Percentiles rank a stretch among this genome's conserved stretches.
Conservation (phyloP, 805 yeast genomes). For the Yarrowia sp. region DNA sequence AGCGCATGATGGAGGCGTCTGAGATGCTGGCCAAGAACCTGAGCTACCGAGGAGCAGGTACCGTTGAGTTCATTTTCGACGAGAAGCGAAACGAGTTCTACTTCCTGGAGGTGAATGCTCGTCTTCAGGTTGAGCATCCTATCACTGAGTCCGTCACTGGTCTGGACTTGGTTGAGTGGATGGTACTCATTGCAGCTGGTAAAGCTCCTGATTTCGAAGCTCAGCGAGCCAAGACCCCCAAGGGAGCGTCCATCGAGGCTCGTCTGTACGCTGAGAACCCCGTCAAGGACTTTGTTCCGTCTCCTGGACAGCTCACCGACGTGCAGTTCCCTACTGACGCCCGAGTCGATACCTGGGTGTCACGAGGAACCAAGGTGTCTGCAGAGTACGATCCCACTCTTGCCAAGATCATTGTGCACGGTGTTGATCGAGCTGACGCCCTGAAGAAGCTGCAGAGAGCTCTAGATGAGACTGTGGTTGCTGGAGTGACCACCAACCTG, state of each 20-base stretch:
- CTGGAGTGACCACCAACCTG: slow-evolving; percentile 85
- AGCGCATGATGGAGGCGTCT: slow-evolving; percentile 74
- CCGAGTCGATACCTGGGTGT: slow-evolving; percentile 92
- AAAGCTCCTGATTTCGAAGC: slow-evolving; percentile 70
- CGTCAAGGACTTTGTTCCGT: slow-evolving; percentile 88
- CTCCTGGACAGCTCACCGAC: slow-evolving; percentile 90
- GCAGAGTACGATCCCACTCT: slow-evolving; percentile 96
- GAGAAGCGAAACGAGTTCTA: slow-evolving; percentile 83
- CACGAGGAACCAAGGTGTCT: slow-evolving; percentile 79
- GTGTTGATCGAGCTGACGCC: slow-evolving; percentile 84
- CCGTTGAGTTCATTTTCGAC: slow-evolving; percentile 94
- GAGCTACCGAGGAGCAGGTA: slow-evolving; percentile 95
- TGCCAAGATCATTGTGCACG: slow-evolving; percentile 95
- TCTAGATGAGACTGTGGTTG: slow-evolving; percentile 77
- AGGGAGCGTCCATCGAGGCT: slow-evolving; percentile 96
- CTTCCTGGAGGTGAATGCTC: slow-evolving; percentile 92
- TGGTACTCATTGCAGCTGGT: slow-evolving; percentile 88
- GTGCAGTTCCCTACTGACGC: slow-evolving; percentile 87
- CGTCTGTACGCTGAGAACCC: slow-evolving; percentile 97
- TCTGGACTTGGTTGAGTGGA: slow-evolving; percentile 93
- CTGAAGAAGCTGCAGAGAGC: slow-evolving; percentile 74
- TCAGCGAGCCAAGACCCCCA: slow-evolving; percentile 52
- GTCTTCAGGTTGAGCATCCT: slow-evolving; percentile 97
- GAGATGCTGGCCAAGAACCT: slow-evolving; percentile 76
- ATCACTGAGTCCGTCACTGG: slow-evolving; percentile 95